These are phyloP conservation scores for Heliamphora exappendiculata DNA, from an alignment of 148 eudicot genomes.

Conservation along the genomic window DNA sequence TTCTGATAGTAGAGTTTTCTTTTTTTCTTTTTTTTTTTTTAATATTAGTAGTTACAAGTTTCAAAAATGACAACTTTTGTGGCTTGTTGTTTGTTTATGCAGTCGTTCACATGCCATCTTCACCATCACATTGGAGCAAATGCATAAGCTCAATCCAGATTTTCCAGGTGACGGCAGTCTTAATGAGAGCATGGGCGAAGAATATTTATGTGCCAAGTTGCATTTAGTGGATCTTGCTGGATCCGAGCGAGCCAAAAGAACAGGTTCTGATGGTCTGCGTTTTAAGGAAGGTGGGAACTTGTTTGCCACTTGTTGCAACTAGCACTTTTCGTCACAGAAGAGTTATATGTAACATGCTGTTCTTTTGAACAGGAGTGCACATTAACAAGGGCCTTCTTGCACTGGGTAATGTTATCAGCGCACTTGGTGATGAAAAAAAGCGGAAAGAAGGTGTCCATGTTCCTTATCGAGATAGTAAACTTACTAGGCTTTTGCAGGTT, in stretches of 20 bases:
- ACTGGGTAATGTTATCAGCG: constrained; percentile 96
- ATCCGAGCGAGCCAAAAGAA: constrained; percentile 95
- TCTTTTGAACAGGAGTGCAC: constrained; percentile 68
- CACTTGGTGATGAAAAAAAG: constrained; percentile 98
- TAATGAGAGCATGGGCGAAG: constrained; percentile 65
- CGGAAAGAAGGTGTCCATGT: constrained; percentile 92
- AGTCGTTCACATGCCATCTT: constrained; percentile 99
- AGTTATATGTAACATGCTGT: constrained; percentile 1
- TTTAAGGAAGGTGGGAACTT: constrained; percentile 76
- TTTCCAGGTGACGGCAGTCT: constrained; percentile 37
- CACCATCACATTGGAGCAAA: constrained; percentile 94
- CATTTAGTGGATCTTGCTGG: constrained; percentile 99
- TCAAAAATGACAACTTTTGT: background rate
- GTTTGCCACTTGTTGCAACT: background rate
- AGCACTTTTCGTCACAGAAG: constrained; percentile 10
- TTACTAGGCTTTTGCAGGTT: constrained; percentile 97
- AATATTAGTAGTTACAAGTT: background rate
- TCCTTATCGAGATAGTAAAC: constrained; percentile 98
- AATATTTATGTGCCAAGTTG: constrained; percentile 91
- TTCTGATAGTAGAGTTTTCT: background rate
- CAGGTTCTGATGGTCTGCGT: constrained; percentile 99
- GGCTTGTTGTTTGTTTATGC: constrained; percentile 18
- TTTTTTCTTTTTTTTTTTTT: background rate
- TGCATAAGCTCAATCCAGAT: constrained; percentile 53
- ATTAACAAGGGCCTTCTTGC: constrained; percentile 98